Evolutionary conservation across 2,329 filamentous ascomycete species (phyloP), one percentile per base, ranked within the genome.

Genomic region (Harringtonia aguacate): DNA sequence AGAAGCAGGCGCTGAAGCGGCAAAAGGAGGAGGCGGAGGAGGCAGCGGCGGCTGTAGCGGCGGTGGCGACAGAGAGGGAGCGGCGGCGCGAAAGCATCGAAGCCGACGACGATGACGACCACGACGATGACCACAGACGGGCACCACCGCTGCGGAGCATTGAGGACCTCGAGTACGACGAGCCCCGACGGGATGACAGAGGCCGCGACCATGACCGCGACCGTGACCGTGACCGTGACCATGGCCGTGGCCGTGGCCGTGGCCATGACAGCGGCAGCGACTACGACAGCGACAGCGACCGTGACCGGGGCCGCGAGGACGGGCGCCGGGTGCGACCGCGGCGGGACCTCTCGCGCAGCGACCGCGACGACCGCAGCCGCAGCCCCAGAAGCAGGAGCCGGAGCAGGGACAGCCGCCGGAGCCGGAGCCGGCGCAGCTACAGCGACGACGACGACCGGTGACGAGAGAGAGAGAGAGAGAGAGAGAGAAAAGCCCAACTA

Each of bases 1-100:
- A 90, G 41, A 66, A 68, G 43, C 65, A 62, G 43, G 60, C 65
- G 5, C 45, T 68, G 14, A 68, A 71, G 38, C 62, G 62, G 31
- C 64, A 67, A n/a, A 46, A 49, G 20, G 51, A 49, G 2, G 42
- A 48, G 24, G 43, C 47, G 14, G 36, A 22, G 7, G 41, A 20
- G 9, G 20, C 33, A 22, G 39, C 14, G 21, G 10, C 6, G 43
- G 8, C 17, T 20, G 30, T 13, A 9, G 24, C 18, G 43, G 28
- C 33, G 28, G 9, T 24, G 17, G 13, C 20, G 31, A 15, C 31
- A 35, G 9, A 34, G 35, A 12, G 28, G 28, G 30, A 21, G 14
- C n/a, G 18, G 12, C 15, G 29, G 14, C 21, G 29, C 15, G 7
- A 17, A 24, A 20, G 9, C 17, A 27, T 35, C 39, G 41, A 31